These are phyloP conservation scores for Telopea speciosissima DNA, from an alignment of 177 flowering plant genomes.

Conservation along the genomic window DNA sequence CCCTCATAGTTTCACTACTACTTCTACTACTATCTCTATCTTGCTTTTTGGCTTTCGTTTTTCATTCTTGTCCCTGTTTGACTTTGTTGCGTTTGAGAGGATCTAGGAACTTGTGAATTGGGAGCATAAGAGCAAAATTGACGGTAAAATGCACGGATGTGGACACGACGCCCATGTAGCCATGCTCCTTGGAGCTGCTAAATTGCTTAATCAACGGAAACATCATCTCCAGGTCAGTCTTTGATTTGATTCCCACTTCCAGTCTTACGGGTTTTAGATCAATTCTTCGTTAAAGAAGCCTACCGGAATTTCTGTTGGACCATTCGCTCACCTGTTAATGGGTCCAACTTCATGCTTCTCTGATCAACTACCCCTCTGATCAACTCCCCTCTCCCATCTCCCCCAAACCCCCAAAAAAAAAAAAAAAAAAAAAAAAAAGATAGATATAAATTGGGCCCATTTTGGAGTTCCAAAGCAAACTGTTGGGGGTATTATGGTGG, in stretches of 20 bases:
- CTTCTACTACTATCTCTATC: neutral
- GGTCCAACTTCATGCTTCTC: too few species aligned
- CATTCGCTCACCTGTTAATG: neutral
- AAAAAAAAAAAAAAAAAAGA: too few species aligned
- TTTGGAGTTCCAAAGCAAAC: too few species aligned
- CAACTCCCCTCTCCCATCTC: too few species aligned
- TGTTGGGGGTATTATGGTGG: too few species aligned
- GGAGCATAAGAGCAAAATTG: conserved; percentile 78
- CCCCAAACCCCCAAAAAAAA: too few species aligned
- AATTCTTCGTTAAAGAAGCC: too few species aligned
- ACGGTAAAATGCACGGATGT: conserved; percentile 83
- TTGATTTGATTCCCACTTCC: neutral
- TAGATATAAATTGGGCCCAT: too few species aligned
- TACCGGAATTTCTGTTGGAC: neutral
- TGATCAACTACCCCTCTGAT: too few species aligned
- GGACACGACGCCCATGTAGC: conserved; percentile 86
- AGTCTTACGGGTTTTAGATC: neutral
- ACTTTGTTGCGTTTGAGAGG: neutral
- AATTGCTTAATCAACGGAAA: conserved; percentile 59
- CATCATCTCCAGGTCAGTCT: conserved; percentile 55
- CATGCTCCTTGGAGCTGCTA: conserved; percentile 92
- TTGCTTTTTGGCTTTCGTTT: neutral
- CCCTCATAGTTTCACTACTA: neutral
- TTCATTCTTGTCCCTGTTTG: neutral
- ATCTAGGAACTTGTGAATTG: conserved; percentile 77